Evolutionary conservation across 768 basidiomycete species (phyloP).

Genomic region (Amanita rubescens): DNA sequence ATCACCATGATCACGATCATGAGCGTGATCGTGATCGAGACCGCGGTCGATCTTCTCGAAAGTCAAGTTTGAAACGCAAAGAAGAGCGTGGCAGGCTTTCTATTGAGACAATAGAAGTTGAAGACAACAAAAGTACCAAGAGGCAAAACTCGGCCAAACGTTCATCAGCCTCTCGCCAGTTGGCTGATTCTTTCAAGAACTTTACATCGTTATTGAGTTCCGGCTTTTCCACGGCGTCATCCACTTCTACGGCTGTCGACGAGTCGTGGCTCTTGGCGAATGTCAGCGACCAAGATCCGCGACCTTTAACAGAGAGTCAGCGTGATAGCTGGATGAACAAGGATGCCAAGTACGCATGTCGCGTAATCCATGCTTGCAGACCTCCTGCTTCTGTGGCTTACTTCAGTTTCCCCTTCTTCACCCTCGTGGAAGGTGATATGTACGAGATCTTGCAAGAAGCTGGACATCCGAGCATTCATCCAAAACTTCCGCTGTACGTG

Average conservation of each 20-base stretch:
- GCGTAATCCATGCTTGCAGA: slow-evolving; percentile 59
- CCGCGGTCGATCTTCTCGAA: slow-evolving; percentile 19
- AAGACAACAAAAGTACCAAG: background rate
- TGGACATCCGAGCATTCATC: slow-evolving; percentile 71
- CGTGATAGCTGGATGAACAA: slow-evolving; percentile 38
- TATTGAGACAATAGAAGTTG: background rate
- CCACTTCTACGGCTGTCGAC: background rate
- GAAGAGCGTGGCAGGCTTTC: slow-evolving; percentile 6
- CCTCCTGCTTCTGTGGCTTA: slow-evolving; percentile 61
- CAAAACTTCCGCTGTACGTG: slow-evolving; percentile 67
- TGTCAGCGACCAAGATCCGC: slow-evolving; percentile 13
- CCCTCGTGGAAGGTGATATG: slow-evolving; percentile 50
- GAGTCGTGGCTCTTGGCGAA: slow-evolving; percentile 12
- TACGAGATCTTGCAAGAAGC: slow-evolving; percentile 68
- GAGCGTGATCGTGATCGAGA: slow-evolving; percentile 13
- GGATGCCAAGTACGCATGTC: slow-evolving; percentile 56
- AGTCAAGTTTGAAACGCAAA: slow-evolving; percentile 22
- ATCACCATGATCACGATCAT: slow-evolving; percentile 1
- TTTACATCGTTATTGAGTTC: slow-evolving; percentile 4
- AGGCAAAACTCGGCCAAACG: slow-evolving; percentile 7
- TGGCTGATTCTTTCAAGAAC: slow-evolving; percentile 9
- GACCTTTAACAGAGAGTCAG: slow-evolving; percentile 21
- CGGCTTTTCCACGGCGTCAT: background rate
- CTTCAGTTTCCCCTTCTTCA: slow-evolving; percentile 72
- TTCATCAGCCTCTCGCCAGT: slow-evolving; percentile 7